Conservation (phyloP, 2,329 filamentous ascomycete genomes). For the Aspergillus costaricaensis region DNA sequence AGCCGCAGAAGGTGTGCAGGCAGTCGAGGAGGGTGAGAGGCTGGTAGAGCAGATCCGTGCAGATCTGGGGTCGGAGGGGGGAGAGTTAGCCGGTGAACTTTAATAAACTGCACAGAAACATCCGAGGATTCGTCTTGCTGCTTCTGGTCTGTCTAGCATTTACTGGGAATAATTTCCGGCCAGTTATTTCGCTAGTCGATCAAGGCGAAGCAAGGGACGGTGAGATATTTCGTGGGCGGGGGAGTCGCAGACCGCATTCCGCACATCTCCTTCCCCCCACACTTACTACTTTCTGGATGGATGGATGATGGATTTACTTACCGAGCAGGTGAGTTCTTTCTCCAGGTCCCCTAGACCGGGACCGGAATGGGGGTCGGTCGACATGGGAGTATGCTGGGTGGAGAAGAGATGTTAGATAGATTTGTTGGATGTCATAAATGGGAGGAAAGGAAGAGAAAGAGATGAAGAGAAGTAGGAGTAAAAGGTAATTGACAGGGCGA, state of each 20-base stretch:
- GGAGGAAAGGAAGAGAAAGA: conserved; percentile 1
- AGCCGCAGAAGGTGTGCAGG: conserved; percentile 93
- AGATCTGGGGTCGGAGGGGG: conserved; percentile 65
- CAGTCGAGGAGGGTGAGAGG: conserved; percentile 90
- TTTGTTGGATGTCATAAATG: background rate
- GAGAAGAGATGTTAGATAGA: background rate
- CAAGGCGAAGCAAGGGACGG: background rate
- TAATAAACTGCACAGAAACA: no score
- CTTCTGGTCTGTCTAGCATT: no score
- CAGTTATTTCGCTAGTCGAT: background rate
- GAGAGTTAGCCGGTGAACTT: no score
- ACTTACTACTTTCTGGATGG: background rate
- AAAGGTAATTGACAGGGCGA: background rate
- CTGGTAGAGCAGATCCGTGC: conserved; percentile 90
- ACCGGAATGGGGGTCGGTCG: conserved; percentile 19
- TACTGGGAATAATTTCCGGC: no score
- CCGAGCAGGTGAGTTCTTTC: conserved; percentile 92
- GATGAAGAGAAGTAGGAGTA: conserved; percentile 7
- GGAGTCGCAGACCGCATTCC: conserved; percentile 9
- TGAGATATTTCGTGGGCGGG: background rate
- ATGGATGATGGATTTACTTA: conserved; percentile 52
- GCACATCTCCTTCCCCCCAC: background rate
- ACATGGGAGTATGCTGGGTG: conserved; percentile 18
- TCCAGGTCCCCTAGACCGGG: conserved; percentile 68
- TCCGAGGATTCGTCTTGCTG: background rate